Percentiles rank a stretch among this genome's conserved stretches.
Evolutionary conservation across 805 yeast species (phyloP).

Genomic region (Blastobotrys parvus): DNA sequence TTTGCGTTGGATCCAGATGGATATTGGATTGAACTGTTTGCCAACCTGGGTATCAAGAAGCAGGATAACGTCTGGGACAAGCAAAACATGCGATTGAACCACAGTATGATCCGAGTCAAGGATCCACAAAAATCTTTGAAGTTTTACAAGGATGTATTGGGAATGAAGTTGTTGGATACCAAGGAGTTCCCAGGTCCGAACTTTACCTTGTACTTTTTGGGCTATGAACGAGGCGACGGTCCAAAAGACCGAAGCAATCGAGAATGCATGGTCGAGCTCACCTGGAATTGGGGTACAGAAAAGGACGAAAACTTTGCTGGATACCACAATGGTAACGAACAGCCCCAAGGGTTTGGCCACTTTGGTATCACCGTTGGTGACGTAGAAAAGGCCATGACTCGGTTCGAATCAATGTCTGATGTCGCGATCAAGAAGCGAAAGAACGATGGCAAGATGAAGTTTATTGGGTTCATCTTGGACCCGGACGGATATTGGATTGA

Average conservation of each 20-base stretch:
- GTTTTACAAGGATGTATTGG: conserved; percentile 73
- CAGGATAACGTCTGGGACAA: conserved; percentile 8
- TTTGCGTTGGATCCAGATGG: conserved; percentile 94
- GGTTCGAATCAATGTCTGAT: conserved; percentile 36
- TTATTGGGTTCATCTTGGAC: conserved; percentile 75
- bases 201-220: conserved; percentile 81
- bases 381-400: conserved; percentile 42
- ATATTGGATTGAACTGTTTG: conserved; percentile 90
- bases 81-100: conserved; percentile 49
- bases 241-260: conserved; percentile 39
- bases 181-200: conserved; percentile 56
- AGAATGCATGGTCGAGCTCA: conserved; percentile 77
- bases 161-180: conserved; percentile 63
- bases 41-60: conserved; percentile 41
- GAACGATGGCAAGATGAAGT: conserved; percentile 38
- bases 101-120: conserved; percentile 86
- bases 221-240: conserved; percentile 45
- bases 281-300: conserved; percentile 96
- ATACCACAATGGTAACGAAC: conserved; percentile 78
- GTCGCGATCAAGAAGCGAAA: conserved; percentile 39
- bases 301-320: conserved; percentile 56
- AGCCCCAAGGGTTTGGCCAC: conserved; percentile 81
- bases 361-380: conserved; percentile 65
- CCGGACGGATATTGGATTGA: conserved; percentile 90
- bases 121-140: conserved; percentile 69